Percentiles rank a stretch among this genome's conserved stretches.
Conservation (phyloP, 1,139 yeast species). For the Hanseniaspora gamundiae region DNA sequence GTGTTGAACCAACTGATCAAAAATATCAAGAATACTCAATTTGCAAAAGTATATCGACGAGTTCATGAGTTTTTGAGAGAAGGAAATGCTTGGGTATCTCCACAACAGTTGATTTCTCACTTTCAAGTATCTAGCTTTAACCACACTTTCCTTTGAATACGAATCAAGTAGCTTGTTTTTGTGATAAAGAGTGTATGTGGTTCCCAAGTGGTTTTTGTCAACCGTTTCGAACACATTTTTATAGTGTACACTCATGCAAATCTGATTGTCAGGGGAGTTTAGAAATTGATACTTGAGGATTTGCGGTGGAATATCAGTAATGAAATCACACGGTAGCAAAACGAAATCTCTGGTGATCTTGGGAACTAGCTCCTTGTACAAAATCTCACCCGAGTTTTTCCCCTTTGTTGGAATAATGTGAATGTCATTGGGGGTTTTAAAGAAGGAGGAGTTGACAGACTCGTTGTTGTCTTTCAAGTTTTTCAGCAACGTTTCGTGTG, state of each 20-base stretch:
- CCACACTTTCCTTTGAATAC: conserved; percentile 51
- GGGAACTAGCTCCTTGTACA: conserved; percentile 37
- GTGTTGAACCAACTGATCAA: conserved; percentile 12
- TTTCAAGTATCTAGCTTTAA: conserved; percentile 54
- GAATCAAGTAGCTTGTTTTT: conserved; percentile 47
- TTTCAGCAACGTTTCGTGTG: conserved; percentile 18
- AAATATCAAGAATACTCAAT: conserved; percentile 35
- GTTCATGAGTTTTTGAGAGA: conserved; percentile 64
- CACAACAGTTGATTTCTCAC: conserved; percentile 81
- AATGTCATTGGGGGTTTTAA: conserved; percentile 29
- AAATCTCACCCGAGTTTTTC: conserved; percentile 51
- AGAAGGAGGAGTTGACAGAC: conserved; percentile 15
- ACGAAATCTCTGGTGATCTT: conserved; percentile 45
- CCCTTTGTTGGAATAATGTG: conserved; percentile 36
- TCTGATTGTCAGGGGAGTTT: conserved; percentile 48
- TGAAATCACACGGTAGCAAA: conserved; percentile 82
- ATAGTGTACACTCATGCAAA: conserved; percentile 65
- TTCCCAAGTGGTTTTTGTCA: conserved; percentile 56
- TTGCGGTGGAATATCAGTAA: conserved; percentile 87
- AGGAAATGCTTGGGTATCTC: conserved; percentile 68
- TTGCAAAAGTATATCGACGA: conserved; percentile 76
- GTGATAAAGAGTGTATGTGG: background rate
- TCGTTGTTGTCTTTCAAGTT: conserved; percentile 1
- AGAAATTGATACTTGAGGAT: conserved; percentile 76
- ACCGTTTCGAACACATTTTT: conserved; percentile 56